Evolutionary conservation across 2,329 filamentous ascomycete genomes (phyloP).

Genomic region (Penicillium sclerotiorum): DNA sequence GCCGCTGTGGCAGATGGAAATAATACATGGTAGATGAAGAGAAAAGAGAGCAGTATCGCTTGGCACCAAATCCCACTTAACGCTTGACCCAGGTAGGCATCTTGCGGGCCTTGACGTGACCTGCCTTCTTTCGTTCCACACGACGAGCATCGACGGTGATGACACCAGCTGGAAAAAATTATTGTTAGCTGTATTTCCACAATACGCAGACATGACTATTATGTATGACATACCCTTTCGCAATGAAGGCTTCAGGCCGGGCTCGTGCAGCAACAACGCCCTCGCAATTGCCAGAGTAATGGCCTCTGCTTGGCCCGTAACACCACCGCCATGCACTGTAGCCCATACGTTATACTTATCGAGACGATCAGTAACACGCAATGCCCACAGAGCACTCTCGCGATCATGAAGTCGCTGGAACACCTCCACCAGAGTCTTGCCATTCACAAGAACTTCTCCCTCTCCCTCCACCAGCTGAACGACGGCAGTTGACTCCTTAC

Average conservation of each 20-base stretch:
- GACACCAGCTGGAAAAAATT: slow-evolving; percentile 70
- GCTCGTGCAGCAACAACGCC: slow-evolving; percentile 87
- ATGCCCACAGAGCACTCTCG: slow-evolving; percentile 89
- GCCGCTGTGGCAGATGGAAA: slow-evolving; percentile 26
- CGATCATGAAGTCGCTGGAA: slow-evolving; percentile 91
- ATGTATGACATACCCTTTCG: slow-evolving; percentile 72
- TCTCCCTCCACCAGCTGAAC: slow-evolving; percentile 91
- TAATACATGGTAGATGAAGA: slow-evolving; percentile 33
- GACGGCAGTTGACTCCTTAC: slow-evolving; percentile 83
- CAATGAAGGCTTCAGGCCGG: slow-evolving; percentile 82
- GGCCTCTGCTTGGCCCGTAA: slow-evolving; percentile 93
- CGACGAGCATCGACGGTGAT: slow-evolving; percentile 86
- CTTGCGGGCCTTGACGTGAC: slow-evolving; percentile 95
- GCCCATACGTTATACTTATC: slow-evolving; percentile 99
- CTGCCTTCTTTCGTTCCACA: slow-evolving; percentile 98
- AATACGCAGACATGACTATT: not conserved
- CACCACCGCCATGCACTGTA: slow-evolving; percentile 79
- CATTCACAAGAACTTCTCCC: slow-evolving; percentile 87
- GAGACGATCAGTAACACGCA: slow-evolving; percentile 77
- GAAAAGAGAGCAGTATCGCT: slow-evolving; percentile 24
- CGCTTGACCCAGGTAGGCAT: slow-evolving; percentile 97
- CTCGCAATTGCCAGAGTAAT: slow-evolving; percentile 88
- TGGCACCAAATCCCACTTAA: slow-evolving; percentile 36
- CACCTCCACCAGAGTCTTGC: slow-evolving; percentile 75
- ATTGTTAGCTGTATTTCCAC: slow-evolving; percentile 17